Evolutionary conservation across 306 rosid species (phyloP).

Genomic region (Adenanthera pavonina): DNA sequence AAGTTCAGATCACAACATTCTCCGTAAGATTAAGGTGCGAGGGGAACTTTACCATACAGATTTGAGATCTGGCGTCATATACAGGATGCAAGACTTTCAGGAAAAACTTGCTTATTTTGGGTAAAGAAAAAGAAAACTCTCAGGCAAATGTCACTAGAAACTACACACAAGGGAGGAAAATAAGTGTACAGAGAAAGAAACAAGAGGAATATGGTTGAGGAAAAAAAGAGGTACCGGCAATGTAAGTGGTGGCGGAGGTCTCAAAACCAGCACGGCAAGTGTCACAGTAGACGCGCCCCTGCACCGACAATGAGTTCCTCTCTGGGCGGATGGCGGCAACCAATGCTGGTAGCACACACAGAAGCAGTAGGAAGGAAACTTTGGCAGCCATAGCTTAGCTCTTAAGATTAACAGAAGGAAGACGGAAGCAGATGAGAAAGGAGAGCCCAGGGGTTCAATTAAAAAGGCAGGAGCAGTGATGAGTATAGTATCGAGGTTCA

Average conservation of each 20-base stretch:
- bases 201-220: background rate
- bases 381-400: constrained; percentile 33
- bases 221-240: constrained; percentile 48
- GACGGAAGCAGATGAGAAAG: background rate
- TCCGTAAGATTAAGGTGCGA: background rate
- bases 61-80: constrained; percentile 12
- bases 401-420: background rate
- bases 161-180: background rate
- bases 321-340: constrained; percentile 50
- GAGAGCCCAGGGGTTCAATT: background rate
- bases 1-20: background rate
- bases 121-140: background rate
- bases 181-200: background rate
- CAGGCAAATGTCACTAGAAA: background rate
- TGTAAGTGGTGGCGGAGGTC: constrained; percentile 63
- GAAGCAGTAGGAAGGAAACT: constrained; percentile 35
- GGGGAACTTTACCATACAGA: background rate
- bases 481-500: background rate
- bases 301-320: constrained; percentile 48
- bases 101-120: background rate
- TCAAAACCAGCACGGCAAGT: constrained; percentile 70
- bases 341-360: constrained; percentile 55
- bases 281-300: constrained; percentile 69
- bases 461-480: background rate
- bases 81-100: background rate